Base-by-base conservation (phyloP, 306 rosid species). In the Ammopiptanthus mongolicus region DNA sequence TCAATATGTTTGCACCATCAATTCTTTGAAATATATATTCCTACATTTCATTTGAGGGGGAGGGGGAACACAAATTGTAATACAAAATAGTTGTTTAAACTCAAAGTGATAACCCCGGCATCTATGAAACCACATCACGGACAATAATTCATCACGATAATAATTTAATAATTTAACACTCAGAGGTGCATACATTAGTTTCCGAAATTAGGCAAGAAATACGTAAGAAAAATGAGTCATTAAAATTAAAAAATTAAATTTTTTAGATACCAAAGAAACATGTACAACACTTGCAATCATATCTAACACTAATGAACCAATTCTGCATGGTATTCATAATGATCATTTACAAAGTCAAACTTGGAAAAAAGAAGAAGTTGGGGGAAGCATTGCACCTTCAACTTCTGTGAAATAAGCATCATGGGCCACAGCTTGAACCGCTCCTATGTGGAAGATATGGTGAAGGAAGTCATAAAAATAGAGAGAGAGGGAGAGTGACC, bases 391-490 rank as follows among this genome's bases (percentile, higher is more conserved):
- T 4, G 44, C n/a, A 93, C 98, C 91, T 51, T 91, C 95, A n/a
- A 78, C 14, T 68, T 89, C 89, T 4, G 81, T 82, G 76, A 90
- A 88, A 81, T 92, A 95, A 65, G 91, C 96, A 68, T 91, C 91
- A 3, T 97, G 97, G 2, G 97, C 84, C 25, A 81, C 85, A 58
- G 97, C 89, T 87, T 92, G 97, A 74, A 85, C 52, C 2, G 96
- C 99, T 58, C 99, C 99, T 2, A 95, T 86, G 96, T 92, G 82
- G 5, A 47, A 42, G 47, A 73, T 13, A 23, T 0, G 46, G 31
- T 8, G 14, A 22, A 28, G 34, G 8, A 12, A 1, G 12, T n/a
- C n/a, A n/a, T n/a, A n/a, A n/a, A n/a, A n/a, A n/a, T n/a, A n/a
- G n/a, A n/a, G n/a, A n/a, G n/a, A n/a, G n/a, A n/a, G n/a, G n/a